These are phyloP conservation scores for Seiridium unicorne DNA, from an alignment of 2,329 filamentous ascomycete genomes.

Conservation along the genomic window DNA sequence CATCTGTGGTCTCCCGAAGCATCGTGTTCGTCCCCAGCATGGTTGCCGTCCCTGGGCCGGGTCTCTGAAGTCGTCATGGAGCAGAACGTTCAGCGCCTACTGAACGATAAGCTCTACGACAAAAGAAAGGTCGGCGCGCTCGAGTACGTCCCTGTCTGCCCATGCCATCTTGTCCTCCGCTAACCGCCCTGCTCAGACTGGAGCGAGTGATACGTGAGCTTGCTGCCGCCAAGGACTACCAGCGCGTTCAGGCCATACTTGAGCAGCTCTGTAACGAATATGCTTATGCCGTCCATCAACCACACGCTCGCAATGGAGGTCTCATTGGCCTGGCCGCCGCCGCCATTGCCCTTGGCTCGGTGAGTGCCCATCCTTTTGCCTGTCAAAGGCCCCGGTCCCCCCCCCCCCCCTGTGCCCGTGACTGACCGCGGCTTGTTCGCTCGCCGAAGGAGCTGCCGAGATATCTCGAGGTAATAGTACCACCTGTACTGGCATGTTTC, in stretches of 20 bases:
- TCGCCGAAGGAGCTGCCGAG: conserved; percentile 74
- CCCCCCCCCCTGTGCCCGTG: not conserved
- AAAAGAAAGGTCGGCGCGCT: conserved; percentile 95
- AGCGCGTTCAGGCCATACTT: conserved; percentile 81
- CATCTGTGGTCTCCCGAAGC: not conserved
- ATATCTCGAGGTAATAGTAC: conserved; percentile 91
- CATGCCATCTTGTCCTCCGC: conserved; percentile 3
- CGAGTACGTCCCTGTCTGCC: conserved; percentile 62
- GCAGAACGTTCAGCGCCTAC: conserved; percentile 78
- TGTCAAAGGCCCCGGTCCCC: not conserved
- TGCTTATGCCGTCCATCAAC: conserved; percentile 94
- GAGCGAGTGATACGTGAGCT: conserved; percentile 89
- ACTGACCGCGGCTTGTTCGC: not conserved
- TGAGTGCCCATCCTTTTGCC: conserved; percentile 45
- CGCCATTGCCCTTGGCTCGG: conserved; percentile 88
- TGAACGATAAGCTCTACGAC: conserved; percentile 99
- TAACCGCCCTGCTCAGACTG: conserved; percentile 54
- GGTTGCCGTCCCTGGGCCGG: not conserved
- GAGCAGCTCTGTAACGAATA: conserved; percentile 97
- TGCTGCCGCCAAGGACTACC: conserved; percentile 72
- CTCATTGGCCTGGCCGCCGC: conserved; percentile 94
- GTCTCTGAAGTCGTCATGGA: conserved; percentile 61
- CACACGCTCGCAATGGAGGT: conserved; percentile 93
- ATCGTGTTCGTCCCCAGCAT: not conserved
- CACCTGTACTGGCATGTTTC: conserved; percentile 95